phyloP scores from a whole-genome alignment of 768 basidiomycete species.

The Sporobolomyces phaffii region DNA sequence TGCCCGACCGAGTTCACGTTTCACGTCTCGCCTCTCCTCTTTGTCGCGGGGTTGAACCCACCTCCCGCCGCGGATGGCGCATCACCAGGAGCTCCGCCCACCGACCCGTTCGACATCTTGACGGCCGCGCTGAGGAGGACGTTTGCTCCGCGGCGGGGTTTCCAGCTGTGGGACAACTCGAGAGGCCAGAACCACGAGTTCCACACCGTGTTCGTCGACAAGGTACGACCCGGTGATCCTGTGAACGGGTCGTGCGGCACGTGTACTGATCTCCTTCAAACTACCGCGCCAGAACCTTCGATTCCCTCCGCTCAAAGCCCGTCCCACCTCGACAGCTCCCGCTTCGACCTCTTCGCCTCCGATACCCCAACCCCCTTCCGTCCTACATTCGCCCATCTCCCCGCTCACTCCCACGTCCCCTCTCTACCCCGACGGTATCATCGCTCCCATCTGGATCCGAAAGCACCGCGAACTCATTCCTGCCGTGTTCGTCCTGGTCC shows the following conservation, averaged over 20 bases:
- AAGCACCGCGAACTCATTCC: slow-evolving; percentile 90
- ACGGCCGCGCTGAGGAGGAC: slow-evolving; percentile 61
- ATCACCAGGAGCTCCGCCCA: slow-evolving; percentile 52
- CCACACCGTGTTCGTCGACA: slow-evolving; percentile 77
- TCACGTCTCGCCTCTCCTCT: slow-evolving; percentile 90
- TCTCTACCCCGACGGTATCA: slow-evolving; percentile 85
- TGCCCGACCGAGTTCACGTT: slow-evolving; percentile 82
- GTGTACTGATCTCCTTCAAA: too few relatives aligned
- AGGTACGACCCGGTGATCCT: slow-evolving; percentile 48
- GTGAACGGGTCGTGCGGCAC: neutral
- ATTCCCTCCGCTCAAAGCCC: slow-evolving; percentile 79
- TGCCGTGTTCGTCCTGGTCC: slow-evolving; percentile 85
- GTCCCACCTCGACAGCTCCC: slow-evolving; percentile 51
- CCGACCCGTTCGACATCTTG: slow-evolving; percentile 55
- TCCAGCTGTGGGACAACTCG: slow-evolving; percentile 44
- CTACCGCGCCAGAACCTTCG: slow-evolving; percentile 57
- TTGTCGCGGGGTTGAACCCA: slow-evolving; percentile 73
- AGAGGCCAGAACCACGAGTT: slow-evolving; percentile 52
- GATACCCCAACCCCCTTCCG: slow-evolving; percentile 47
- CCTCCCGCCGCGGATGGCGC: too few relatives aligned
- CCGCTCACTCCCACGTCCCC: slow-evolving; percentile 84
- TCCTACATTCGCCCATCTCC: slow-evolving; percentile 78
- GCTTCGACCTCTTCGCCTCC: neutral
- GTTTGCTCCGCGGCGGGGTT: slow-evolving; percentile 48
- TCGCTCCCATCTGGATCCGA: slow-evolving; percentile 95